Conservation (phyloP, 2,329 filamentous ascomycete genomes). For the Calonectria naviculata region DNA sequence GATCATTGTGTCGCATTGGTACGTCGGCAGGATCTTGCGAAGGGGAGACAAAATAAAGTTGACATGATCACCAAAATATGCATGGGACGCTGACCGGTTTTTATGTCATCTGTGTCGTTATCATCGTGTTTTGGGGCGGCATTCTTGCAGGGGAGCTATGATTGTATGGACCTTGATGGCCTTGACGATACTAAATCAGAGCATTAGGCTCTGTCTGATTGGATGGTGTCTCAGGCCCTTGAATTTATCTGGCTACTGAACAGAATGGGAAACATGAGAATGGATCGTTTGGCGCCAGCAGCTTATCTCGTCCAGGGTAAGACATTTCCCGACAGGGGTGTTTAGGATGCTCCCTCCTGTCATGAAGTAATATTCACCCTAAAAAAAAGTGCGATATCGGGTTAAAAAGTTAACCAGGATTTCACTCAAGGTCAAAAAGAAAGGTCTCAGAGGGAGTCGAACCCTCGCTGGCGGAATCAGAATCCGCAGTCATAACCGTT, state of each 20-base stretch:
- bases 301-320: no score
- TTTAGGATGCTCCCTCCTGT: no score
- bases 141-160: background rate
- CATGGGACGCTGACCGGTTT: no score
- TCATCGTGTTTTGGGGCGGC: background rate
- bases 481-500: conserved; percentile 42
- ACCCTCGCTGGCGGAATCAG: conserved; percentile 43
- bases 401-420: background rate
- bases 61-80: no score
- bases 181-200: background rate
- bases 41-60: no score
- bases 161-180: background rate
- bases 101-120: no score
- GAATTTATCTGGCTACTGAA: background rate
- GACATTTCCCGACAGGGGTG: no score
- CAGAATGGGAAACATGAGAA: no score
- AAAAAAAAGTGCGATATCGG: background rate
- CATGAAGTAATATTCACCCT: no score
- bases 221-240: background rate
- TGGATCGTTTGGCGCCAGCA: background rate
- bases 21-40: no score
- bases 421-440: conserved; percentile 5
- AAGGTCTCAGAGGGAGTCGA: conserved; percentile 40
- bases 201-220: background rate
- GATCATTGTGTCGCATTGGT: no score